Evolutionary conservation across 257 asterid species (phyloP).

Genomic region (Solanum corneliomulleri): DNA sequence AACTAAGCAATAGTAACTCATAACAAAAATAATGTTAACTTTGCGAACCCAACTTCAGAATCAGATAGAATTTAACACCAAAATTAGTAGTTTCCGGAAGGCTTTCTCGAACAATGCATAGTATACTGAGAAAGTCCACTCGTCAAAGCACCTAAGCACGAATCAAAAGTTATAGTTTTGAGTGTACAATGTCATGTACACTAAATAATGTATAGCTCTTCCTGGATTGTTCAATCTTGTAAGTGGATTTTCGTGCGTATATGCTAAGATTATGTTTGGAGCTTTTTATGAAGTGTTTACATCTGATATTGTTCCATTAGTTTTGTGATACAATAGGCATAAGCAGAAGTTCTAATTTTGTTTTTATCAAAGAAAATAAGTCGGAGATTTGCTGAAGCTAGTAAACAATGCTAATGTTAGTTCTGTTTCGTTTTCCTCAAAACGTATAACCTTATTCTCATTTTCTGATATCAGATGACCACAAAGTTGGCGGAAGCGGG

Average conservation of each 20-base stretch:
- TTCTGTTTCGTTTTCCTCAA: not conserved
- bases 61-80: not conserved
- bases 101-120: not conserved
- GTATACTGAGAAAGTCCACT: not conserved
- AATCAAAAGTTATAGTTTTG: not conserved
- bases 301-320: not conserved
- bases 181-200: not conserved
- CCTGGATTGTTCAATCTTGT: not conserved
- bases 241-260: not conserved
- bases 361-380: not conserved
- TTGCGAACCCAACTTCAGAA: not conserved
- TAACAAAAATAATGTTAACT: not conserved
- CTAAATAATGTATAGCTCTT: not conserved
- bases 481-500: constrained; percentile 68
- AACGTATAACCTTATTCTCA: not conserved
- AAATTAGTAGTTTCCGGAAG: not conserved
- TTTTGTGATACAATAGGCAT: not conserved
- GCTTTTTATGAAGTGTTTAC: not conserved
- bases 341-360: not conserved
- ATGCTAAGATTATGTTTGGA: not conserved
- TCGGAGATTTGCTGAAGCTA: not conserved
- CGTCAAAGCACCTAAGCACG: not conserved
- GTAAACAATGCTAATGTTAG: not conserved
- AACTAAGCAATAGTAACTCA: not conserved
- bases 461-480: constrained; percentile 59